Evolutionary conservation across 2,329 filamentous ascomycete species (phyloP).

Genomic region (Cladosporium sp.): DNA sequence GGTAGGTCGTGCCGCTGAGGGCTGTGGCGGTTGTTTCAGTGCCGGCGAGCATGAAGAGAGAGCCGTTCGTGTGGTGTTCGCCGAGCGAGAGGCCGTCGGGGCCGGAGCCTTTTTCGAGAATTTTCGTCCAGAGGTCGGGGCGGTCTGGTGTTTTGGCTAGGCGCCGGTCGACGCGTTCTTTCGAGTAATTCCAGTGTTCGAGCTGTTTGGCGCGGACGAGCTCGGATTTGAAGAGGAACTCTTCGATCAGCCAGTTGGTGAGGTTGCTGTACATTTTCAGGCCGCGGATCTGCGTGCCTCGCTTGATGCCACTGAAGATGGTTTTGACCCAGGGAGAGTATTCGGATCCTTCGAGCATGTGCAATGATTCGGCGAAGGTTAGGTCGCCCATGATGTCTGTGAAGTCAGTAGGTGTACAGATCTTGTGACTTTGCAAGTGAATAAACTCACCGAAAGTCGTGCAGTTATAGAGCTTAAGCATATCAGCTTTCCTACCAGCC

Average conservation of each 20-base stretch:
- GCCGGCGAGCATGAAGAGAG: slow-evolving; percentile 54
- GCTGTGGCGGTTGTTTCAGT: slow-evolving; percentile 74
- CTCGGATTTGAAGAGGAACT: slow-evolving; percentile 6
- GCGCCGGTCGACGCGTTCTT: slow-evolving; percentile 25
- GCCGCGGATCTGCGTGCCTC: slow-evolving; percentile 2
- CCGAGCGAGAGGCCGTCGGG: slow-evolving; percentile 19
- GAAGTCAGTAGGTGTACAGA: too few relatives aligned
- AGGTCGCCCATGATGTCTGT: slow-evolving; percentile 29
- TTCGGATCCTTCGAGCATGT: slow-evolving; percentile 29
- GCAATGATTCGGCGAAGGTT: slow-evolving; percentile 26
- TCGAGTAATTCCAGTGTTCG: slow-evolving; percentile 25
- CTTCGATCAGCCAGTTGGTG: slow-evolving; percentile 5
- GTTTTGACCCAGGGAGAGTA: slow-evolving; percentile 26
- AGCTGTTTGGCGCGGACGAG: slow-evolving; percentile 11
- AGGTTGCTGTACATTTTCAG: slow-evolving; percentile 6
- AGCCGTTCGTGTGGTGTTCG: slow-evolving; percentile 32
- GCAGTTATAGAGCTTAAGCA: slow-evolving; percentile 30
- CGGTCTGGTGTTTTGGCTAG: slow-evolving; percentile 21
- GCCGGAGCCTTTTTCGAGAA: slow-evolving; percentile 15
- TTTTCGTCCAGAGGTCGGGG: slow-evolving; percentile 8
- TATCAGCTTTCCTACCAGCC: slow-evolving; percentile 21
- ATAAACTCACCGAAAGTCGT: slow-evolving; percentile 23
- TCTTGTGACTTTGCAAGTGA: background rate
- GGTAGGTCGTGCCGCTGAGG: slow-evolving; percentile 66
- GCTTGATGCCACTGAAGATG: slow-evolving; percentile 15